A percentile compares a stretch with the other conserved stretches of the same genome.
phyloP scores from a whole-genome alignment of 2,329 filamentous ascomycete species.

The Cryphonectria parasitica region DNA sequence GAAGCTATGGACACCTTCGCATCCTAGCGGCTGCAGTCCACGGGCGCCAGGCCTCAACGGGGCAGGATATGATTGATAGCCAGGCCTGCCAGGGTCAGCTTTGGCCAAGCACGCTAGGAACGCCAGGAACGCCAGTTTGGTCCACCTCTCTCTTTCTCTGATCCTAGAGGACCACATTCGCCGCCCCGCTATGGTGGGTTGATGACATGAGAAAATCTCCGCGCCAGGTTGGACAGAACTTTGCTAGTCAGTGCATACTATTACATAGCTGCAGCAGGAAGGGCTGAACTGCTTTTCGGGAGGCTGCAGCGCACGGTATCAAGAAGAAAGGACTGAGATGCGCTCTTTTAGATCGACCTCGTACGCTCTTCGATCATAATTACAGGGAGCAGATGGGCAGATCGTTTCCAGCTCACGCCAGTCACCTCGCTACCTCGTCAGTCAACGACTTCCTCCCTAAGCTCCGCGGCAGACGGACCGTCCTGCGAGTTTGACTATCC shows the following conservation, averaged over 20 bases:
- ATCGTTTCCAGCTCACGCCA: too few relatives aligned
- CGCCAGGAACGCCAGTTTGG: background rate
- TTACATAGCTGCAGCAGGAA: background rate
- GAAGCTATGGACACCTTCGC: constrained; percentile 11
- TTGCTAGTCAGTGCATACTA: background rate
- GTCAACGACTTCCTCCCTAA: background rate
- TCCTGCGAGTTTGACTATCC: background rate
- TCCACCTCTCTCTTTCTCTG: background rate
- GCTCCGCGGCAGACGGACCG: background rate
- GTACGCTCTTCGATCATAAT: background rate
- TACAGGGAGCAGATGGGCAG: background rate
- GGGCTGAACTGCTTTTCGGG: background rate
- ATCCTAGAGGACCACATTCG: background rate
- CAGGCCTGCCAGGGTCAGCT: background rate
- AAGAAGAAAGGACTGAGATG: background rate
- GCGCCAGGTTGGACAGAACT: constrained; percentile 5
- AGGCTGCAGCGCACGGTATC: background rate
- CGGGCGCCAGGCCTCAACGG: background rate
- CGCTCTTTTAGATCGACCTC: background rate
- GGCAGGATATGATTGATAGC: background rate
- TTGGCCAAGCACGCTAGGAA: background rate
- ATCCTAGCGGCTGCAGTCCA: background rate
- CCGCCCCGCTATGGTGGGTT: constrained; percentile 1
- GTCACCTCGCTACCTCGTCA: background rate
- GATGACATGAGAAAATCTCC: constrained; percentile 12